Percentiles rank a stretch among this genome's conserved stretches.
phyloP scores from a whole-genome alignment of 148 eudicot genomes.

The Silene latifolia region DNA sequence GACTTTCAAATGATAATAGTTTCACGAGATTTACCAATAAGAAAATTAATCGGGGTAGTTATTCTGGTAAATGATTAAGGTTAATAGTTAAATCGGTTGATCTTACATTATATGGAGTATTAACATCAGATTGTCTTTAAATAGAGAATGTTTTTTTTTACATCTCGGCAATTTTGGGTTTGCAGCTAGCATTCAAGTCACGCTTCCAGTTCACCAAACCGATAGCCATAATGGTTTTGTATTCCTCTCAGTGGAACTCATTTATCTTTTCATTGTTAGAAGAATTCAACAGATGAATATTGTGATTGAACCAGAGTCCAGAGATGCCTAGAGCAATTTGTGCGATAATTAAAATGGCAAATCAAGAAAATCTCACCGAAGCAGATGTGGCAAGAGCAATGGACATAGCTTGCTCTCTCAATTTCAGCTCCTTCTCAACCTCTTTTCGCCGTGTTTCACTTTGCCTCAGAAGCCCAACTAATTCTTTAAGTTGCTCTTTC shows the following conservation, averaged over 20 bases:
- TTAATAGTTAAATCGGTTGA: no score
- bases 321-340: not conserved
- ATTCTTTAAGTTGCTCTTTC: conserved; percentile 93
- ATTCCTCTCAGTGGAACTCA: not conserved
- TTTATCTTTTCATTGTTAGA: not conserved
- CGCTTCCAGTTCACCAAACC: not conserved
- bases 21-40: no score
- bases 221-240: not conserved
- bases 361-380: conserved; percentile 42
- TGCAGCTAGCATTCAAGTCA: not conserved
- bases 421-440: conserved; percentile 85
- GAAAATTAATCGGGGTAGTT: no score
- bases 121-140: no score
- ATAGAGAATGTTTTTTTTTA: no score
- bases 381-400: conserved; percentile 64
- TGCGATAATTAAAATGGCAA: not conserved
- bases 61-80: no score
- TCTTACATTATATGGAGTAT: no score
- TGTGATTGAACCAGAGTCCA: not conserved
- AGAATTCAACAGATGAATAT: not conserved
- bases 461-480: conserved; percentile 75
- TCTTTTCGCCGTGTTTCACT: conserved; percentile 91
- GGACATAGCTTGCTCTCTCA: conserved; percentile 77
- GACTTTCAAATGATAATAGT: no score
- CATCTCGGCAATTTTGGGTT: not conserved